Percentiles rank a stretch among this genome's conserved stretches.
phyloP scores from a whole-genome alignment of 352 stramenopile genomes.

The Globisporangium emineosum region DNA sequence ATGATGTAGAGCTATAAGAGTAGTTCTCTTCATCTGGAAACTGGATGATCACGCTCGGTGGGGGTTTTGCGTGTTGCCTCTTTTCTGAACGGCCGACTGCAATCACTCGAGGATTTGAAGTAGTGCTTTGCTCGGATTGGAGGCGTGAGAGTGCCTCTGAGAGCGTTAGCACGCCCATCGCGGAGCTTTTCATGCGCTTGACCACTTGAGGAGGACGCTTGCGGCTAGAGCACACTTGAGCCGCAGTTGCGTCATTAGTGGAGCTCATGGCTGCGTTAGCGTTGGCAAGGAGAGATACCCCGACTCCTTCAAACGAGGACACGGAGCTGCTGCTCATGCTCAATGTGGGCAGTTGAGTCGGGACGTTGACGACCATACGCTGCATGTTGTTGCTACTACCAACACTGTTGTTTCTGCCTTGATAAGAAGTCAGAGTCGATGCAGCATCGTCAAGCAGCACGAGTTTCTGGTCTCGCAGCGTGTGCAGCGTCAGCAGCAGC shows the following conservation, averaged over 20 bases:
- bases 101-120: not conserved
- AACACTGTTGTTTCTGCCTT: not conserved
- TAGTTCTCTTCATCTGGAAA: conserved; percentile 16
- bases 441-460: not conserved
- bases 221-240: not conserved
- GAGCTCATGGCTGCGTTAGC: not conserved
- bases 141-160: conserved; percentile 15
- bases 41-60: conserved; percentile 15
- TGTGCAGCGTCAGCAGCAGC: conserved; percentile 12
- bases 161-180: conserved; percentile 17
- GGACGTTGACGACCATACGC: not conserved
- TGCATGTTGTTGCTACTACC: not conserved
- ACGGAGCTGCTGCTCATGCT: conserved; percentile 6
- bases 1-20: not conserved
- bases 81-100: not conserved
- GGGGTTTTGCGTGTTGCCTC: not conserved
- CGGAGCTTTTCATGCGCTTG: conserved; percentile 12
- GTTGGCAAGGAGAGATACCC: not conserved
- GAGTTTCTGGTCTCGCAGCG: conserved; percentile 13
- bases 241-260: not conserved
- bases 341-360: conserved; percentile 2
- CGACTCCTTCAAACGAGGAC: not conserved
- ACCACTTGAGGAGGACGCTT: conserved; percentile 1
- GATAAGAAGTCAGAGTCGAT: not conserved
- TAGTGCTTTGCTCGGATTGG: conserved; percentile 1